Base-by-base conservation (phyloP, 1,284 basidiomycete species). In the Xerocomus cyaneibrunnescens region DNA sequence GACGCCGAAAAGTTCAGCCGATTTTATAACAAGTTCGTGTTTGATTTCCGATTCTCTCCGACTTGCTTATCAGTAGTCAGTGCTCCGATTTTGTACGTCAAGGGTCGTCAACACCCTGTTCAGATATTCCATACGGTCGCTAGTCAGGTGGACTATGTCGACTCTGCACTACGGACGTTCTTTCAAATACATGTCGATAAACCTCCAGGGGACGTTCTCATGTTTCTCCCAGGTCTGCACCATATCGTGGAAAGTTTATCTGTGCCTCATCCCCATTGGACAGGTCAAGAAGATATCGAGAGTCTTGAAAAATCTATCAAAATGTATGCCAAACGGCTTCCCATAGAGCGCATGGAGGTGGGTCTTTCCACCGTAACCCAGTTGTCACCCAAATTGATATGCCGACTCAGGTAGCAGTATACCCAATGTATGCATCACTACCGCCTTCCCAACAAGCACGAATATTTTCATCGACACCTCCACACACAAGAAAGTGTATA, bases 271-370 rank as follows among this genome's bases (percentile, higher is more conserved):
- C 34, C 21, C 35, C 21, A 2, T 9, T 14, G 9, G 52, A 48
- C 58, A 81, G 92, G 96, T 22, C 94, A 98, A 65, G 96, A 99
- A 61, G 96, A 99, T 62, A 99, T 99, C 54, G 96, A 98, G 67
- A 87, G 79, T 59, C 76, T 98, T 22, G 83, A 86, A 57, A 83
- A 85, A 51, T 83, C 88, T 5, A 85, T 95, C 48, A 74, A 79
- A 48, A 62, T 80, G 10, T 87, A 85, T 60, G 79, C 83, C 7
- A 79, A 79, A 47, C 82, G 84, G 58, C 73, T 92, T 30, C 85
- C 87, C 2, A 70, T 75, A 30, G 75, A 78, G 32, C 67, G 72
- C 45, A 73, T 74, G 61, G 71, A 75, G 58, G 87, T 87, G 57
- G 46, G 79, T 71, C 22, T 39, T 53, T 35, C 19, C 41, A 21